A percentile compares a stretch with the other conserved stretches of the same genome.
These are phyloP conservation scores for Boletus sp. DNA, from an alignment of 1,284 basidiomycete species.

Conservation along the genomic window DNA sequence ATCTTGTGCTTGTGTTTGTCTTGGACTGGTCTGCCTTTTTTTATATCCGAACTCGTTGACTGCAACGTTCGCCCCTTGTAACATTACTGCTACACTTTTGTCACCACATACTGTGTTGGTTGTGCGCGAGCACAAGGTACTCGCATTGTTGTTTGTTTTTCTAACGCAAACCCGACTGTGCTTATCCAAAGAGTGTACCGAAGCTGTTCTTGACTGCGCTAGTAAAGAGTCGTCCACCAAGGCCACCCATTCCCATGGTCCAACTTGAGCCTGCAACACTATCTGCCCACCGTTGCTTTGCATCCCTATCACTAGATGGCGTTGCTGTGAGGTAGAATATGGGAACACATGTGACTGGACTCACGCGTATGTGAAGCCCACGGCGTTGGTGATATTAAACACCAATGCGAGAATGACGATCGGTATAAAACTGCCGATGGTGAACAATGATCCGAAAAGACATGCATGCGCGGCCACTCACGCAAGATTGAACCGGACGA, in stretches of 20 bases:
- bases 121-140: slow-evolving; percentile 4
- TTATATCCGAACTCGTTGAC: slow-evolving; percentile 14
- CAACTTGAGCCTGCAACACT: slow-evolving; percentile 60
- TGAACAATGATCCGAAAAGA: slow-evolving; percentile 7
- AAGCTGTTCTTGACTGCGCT: slow-evolving; percentile 78
- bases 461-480: slow-evolving; percentile 38
- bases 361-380: slow-evolving; percentile 90
- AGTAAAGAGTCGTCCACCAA: slow-evolving; percentile 76
- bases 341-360: slow-evolving; percentile 29
- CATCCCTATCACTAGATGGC: slow-evolving; percentile 72
- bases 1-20: slow-evolving; percentile 19
- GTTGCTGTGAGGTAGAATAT: slow-evolving; percentile 10
- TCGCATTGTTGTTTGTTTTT: slow-evolving; percentile 10
- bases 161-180: not conserved
- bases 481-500: slow-evolving; percentile 86
- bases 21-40: slow-evolving; percentile 20
- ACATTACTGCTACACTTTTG: slow-evolving; percentile 28
- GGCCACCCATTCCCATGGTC: slow-evolving; percentile 61
- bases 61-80: slow-evolving; percentile 22
- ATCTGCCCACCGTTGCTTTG: slow-evolving; percentile 80
- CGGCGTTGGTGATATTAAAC: slow-evolving; percentile 87
- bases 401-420: slow-evolving; percentile 86
- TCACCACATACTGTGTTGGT: slow-evolving; percentile 7
- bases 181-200: slow-evolving; percentile 63
- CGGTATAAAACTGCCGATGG: slow-evolving; percentile 65